These are phyloP conservation scores for Calonectria hawksworthii DNA, from an alignment of 2,329 filamentous ascomycete genomes.

Conservation along the genomic window DNA sequence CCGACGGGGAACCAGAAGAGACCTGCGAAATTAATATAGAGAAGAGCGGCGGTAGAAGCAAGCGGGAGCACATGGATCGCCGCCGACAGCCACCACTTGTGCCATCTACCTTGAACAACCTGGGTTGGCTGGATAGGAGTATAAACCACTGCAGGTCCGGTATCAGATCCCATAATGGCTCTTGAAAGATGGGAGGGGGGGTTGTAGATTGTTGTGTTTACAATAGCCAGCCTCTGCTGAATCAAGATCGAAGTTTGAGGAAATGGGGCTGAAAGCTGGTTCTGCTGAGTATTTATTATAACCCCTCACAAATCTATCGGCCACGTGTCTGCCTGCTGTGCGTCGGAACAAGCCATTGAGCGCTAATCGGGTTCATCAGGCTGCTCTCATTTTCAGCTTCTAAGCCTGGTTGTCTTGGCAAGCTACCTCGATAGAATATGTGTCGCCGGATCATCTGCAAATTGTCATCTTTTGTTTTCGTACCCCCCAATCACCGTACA, in stretches of 20 bases:
- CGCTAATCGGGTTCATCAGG: neutral
- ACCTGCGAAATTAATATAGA: neutral
- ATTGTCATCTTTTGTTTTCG: neutral
- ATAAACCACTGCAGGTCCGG: neutral
- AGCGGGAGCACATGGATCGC: neutral
- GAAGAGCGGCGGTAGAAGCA: neutral
- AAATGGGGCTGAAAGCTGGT: neutral
- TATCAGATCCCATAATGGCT: neutral
- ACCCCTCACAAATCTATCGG: neutral
- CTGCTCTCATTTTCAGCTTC: neutral
- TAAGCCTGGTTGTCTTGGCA: neutral
- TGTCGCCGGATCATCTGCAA: neutral
- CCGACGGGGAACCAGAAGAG: neutral
- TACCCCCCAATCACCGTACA: neutral
- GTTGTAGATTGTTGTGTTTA: neutral
- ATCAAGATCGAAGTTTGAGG: neutral
- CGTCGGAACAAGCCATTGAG: neutral
- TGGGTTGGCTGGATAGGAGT: neutral
- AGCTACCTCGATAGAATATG: neutral
- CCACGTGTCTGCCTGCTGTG: neutral
- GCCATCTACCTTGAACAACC: neutral
- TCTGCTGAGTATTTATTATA: neutral
- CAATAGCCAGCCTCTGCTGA: neutral
- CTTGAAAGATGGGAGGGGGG: neutral
- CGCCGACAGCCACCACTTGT: neutral